A percentile compares a stretch with the other conserved stretches of the same genome.
Evolutionary conservation across 352 stramenopile genomes (phyloP).

Genomic region (Phytophthora cactorum): DNA sequence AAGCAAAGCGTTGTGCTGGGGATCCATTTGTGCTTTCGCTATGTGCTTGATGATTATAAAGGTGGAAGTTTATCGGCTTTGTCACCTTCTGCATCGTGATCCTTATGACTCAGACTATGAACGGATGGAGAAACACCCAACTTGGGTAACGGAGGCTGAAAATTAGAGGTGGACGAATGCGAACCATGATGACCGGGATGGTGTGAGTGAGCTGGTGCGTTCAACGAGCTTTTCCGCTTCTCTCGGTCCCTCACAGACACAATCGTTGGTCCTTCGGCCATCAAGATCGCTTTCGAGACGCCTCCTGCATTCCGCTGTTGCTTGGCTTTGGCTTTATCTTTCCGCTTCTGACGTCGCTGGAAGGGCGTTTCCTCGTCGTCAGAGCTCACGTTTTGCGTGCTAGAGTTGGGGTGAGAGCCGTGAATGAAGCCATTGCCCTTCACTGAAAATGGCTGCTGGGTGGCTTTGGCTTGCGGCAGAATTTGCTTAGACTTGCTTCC

Average conservation of each 20-base stretch:
- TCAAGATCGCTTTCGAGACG: constrained; percentile 59
- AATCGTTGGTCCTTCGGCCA: constrained; percentile 37
- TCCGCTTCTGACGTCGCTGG: constrained; percentile 55
- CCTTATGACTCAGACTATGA: constrained; percentile 36
- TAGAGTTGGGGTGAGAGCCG: constrained; percentile 4
- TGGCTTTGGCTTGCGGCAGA: constrained; percentile 22
- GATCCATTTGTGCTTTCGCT: constrained; percentile 10
- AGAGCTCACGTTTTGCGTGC: constrained; percentile 26
- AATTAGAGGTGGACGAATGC: constrained; percentile 26
- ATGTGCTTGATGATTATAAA: constrained; percentile 35
- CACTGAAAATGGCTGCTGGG: constrained; percentile 28
- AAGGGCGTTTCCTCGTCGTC: constrained; percentile 41
- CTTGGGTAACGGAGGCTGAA: constrained; percentile 56
- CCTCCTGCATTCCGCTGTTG: constrained; percentile 40
- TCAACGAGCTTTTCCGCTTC: constrained; percentile 33
- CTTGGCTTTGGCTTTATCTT: constrained; percentile 51
- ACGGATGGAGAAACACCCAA: constrained; percentile 43
- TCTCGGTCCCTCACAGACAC: constrained; percentile 39
- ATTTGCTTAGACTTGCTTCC: constrained; percentile 33
- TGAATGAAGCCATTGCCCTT: constrained; percentile 33
- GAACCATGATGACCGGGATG: constrained; percentile 23
- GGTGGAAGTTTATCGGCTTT: constrained; percentile 55
- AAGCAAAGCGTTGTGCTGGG: no score
- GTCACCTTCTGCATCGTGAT: constrained; percentile 30
- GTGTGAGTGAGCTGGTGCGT: constrained; percentile 10